These are phyloP conservation scores for Lobulomyces angularis DNA, from an alignment of 192 early-diverging fungal genomes.

Conservation along the genomic window DNA sequence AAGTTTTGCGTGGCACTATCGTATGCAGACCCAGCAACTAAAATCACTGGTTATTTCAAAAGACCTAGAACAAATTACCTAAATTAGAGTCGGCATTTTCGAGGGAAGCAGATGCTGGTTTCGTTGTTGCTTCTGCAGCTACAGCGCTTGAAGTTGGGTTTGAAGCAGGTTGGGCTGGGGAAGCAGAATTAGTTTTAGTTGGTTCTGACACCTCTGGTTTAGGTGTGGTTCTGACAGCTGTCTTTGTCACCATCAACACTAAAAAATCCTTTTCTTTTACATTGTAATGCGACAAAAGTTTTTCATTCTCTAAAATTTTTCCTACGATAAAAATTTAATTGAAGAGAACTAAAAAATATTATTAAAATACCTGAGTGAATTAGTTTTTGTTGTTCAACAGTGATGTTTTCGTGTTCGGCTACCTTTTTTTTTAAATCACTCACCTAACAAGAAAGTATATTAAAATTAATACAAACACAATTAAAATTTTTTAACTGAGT, in stretches of 20 bases:
- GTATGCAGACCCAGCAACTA: conserved; percentile 66
- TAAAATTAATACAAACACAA: conserved; percentile 2
- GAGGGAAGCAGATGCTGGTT: conserved; percentile 16
- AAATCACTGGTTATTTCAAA: conserved; percentile 1
- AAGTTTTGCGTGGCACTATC: conserved; percentile 74
- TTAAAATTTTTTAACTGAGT: too few relatives aligned
- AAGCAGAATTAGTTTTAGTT: conserved; percentile 20
- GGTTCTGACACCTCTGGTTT: conserved; percentile 6
- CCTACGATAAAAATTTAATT: conserved; percentile 31
- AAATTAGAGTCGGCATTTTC: conserved; percentile 34
- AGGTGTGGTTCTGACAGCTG: conserved; percentile 6
- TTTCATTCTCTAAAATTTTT: conserved; percentile 74
- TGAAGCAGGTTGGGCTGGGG: conserved; percentile 26
- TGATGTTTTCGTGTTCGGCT: conserved; percentile 54
- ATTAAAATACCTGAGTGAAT: conserved; percentile 62
- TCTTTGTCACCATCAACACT: conserved; percentile 90
- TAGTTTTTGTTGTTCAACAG: conserved; percentile 66
- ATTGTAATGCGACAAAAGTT: conserved; percentile 58
- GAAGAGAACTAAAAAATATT: not conserved
- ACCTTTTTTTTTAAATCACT: conserved; percentile 66
- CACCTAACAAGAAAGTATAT: conserved; percentile 37
- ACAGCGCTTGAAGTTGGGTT: conserved; percentile 17
- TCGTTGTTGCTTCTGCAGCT: conserved; percentile 23
- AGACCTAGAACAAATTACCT: conserved; percentile 9
- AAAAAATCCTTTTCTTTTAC: conserved; percentile 87